These are phyloP conservation scores for Penicillium hordei DNA, from an alignment of 2,329 filamentous ascomycete species.

Conservation along the genomic window DNA sequence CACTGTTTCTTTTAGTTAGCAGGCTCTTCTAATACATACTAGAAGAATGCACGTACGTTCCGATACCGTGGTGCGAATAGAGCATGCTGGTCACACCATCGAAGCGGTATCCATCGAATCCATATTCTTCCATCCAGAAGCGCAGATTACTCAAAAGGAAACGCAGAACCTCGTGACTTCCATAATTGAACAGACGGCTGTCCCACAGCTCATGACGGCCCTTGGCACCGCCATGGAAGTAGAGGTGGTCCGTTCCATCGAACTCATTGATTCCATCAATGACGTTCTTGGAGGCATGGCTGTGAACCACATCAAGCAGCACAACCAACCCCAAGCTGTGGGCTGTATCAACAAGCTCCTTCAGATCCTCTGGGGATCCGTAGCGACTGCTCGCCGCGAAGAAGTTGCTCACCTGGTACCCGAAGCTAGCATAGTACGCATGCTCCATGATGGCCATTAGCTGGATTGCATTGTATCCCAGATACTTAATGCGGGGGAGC, in stretches of 20 bases:
- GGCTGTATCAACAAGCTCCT: conserved; percentile 93
- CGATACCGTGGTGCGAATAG: conserved; percentile 92
- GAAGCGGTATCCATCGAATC: conserved; percentile 95
- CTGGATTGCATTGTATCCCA: conserved; percentile 97
- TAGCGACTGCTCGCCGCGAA: conserved; percentile 97
- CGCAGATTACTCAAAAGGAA: conserved; percentile 93
- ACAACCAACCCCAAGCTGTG: conserved; percentile 89
- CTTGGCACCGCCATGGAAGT: conserved; percentile 85
- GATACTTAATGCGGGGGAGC: conserved; percentile 81
- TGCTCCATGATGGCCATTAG: conserved; percentile 99
- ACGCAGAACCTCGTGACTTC: conserved; percentile 87
- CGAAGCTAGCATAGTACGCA: conserved; percentile 98
- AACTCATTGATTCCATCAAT: conserved; percentile 94
- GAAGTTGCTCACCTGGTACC: conserved; percentile 98
- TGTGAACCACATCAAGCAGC: conserved; percentile 93
- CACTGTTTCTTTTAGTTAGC: conserved; percentile 51
- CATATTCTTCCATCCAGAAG: conserved; percentile 99
- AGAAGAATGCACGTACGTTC: conserved; percentile 65
- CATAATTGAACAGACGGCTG: conserved; percentile 95
- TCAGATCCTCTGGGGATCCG: conserved; percentile 88
- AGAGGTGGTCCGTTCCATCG: conserved; percentile 89
- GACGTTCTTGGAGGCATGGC: conserved; percentile 96
- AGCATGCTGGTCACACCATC: conserved; percentile 99
- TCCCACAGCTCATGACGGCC: conserved; percentile 94
- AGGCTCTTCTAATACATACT: neutral